phyloP scores from a whole-genome alignment of 2,329 filamentous ascomycete genomes.

The Monascus ruber region DNA sequence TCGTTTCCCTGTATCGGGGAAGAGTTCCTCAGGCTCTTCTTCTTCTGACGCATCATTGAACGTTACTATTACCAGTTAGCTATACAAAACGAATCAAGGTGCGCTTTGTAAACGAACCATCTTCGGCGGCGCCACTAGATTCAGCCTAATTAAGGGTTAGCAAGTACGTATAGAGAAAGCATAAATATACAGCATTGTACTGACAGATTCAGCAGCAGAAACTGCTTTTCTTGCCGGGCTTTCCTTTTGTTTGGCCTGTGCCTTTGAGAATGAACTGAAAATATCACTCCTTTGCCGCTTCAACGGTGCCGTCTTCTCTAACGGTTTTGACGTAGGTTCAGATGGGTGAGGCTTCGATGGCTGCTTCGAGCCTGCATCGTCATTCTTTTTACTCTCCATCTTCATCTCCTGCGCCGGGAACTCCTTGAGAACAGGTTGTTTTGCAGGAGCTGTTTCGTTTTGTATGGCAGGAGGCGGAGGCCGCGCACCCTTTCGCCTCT shows the following conservation, averaged over 20 bases:
- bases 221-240: constrained; percentile 27
- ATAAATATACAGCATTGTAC: constrained; percentile 16
- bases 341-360: constrained; percentile 13
- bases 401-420: constrained; percentile 9
- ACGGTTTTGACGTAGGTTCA: constrained; percentile 22
- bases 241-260: constrained; percentile 48
- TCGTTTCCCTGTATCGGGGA: constrained; percentile 29
- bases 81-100: neutral
- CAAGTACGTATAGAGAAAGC: neutral
- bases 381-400: constrained; percentile 12
- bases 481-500: constrained; percentile 39
- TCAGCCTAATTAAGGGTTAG: constrained; percentile 16
- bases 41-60: constrained; percentile 49
- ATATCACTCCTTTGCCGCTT: constrained; percentile 56
- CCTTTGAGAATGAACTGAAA: constrained; percentile 68
- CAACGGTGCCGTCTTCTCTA: constrained; percentile 29
- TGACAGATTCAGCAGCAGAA: constrained; percentile 23
- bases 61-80: constrained; percentile 27
- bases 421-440: constrained; percentile 25
- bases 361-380: constrained; percentile 9
- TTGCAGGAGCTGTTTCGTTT: constrained; percentile 27
- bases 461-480: constrained; percentile 20
- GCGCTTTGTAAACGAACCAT: constrained; percentile 29
- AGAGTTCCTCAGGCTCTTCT: constrained; percentile 43
- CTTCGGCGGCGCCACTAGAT: constrained; percentile 33